Evolutionary conservation across 2,329 filamentous ascomycete species (phyloP).

Genomic region (Ampelomyces quisqualis): DNA sequence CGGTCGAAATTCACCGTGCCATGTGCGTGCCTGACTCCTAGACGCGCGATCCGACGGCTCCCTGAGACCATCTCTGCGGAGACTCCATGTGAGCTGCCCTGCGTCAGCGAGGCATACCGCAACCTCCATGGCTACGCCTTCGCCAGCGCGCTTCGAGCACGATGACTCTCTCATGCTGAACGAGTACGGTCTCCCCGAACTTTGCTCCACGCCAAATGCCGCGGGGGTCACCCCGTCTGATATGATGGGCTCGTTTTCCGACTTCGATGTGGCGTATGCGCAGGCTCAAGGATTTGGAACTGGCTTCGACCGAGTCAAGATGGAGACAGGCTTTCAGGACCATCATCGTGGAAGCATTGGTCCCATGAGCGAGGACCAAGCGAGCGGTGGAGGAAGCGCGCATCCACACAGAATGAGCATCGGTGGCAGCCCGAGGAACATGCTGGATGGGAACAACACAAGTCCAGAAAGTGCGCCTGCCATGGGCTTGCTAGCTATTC

Average conservation of each 20-base stretch:
- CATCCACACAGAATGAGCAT: constrained; percentile 36
- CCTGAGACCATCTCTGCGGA: background rate
- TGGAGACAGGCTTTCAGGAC: constrained; percentile 27
- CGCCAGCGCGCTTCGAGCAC: constrained; percentile 31
- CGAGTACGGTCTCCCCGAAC: constrained; percentile 39
- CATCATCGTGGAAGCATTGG: constrained; percentile 36
- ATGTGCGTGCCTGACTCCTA: constrained; percentile 5
- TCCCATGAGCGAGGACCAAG: constrained; percentile 36
- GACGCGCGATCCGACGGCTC: background rate
- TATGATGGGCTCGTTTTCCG: constrained; percentile 35
- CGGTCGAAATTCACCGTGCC: constrained; percentile 4
- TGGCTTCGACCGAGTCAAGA: constrained; percentile 22
- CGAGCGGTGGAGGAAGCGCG: constrained; percentile 30
- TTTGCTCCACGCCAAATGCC: constrained; percentile 28
- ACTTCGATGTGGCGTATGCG: constrained; percentile 35
- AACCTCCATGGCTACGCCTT: constrained; percentile 32
- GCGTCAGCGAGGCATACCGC: constrained; percentile 18
- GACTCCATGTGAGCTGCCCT: constrained; percentile 26
- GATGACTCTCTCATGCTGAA: constrained; percentile 39
- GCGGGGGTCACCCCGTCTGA: constrained; percentile 26
- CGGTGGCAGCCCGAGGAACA: constrained; percentile 31
- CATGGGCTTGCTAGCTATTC: constrained; percentile 34
- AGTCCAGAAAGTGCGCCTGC: constrained; percentile 40
- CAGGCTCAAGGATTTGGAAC: constrained; percentile 25
- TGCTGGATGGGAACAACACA: constrained; percentile 37